These are phyloP conservation scores for Terfezia boudieri DNA, from an alignment of 495 filamentous ascomycete species.

Conservation along the genomic window DNA sequence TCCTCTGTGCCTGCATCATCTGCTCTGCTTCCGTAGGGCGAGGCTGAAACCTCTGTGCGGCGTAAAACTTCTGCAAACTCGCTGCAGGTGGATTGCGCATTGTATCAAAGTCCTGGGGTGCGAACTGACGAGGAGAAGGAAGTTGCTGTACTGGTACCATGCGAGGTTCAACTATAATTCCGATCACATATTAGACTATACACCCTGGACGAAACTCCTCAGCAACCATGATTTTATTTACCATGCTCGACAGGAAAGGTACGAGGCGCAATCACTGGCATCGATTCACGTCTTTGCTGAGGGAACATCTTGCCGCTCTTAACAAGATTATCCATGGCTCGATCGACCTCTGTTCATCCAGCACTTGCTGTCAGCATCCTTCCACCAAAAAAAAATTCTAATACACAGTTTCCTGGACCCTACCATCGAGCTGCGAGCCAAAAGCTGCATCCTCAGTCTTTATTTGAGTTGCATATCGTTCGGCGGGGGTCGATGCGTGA, in stretches of 20 bases:
- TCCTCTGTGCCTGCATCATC: slow-evolving; percentile 95
- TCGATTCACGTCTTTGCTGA: slow-evolving; percentile 64
- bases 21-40: slow-evolving; percentile 91
- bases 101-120: slow-evolving; percentile 56
- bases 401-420: slow-evolving; percentile 16
- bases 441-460: slow-evolving; percentile 67
- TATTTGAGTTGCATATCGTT: slow-evolving; percentile 56
- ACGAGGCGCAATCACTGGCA: slow-evolving; percentile 43
- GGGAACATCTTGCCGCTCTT: slow-evolving; percentile 89
- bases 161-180: slow-evolving; percentile 9
- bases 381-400: slow-evolving; percentile 7
- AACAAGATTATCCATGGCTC: slow-evolving; percentile 80
- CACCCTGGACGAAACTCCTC: no score
- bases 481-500: slow-evolving; percentile 8
- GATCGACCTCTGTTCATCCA: slow-evolving; percentile 63
- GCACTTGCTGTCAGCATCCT: not conserved
- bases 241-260: slow-evolving; percentile 32
- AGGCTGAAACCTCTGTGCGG: slow-evolving; percentile 75
- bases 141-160: slow-evolving; percentile 5
- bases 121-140: slow-evolving; percentile 44
- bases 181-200: not conserved
- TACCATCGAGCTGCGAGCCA: slow-evolving; percentile 80
- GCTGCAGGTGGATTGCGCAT: slow-evolving; percentile 46
- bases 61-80: slow-evolving; percentile 84
- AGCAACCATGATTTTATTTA: slow-evolving; percentile 9